These are phyloP conservation scores for Sporothrix phasma DNA, from an alignment of 2,329 filamentous ascomycete genomes.

Conservation along the genomic window DNA sequence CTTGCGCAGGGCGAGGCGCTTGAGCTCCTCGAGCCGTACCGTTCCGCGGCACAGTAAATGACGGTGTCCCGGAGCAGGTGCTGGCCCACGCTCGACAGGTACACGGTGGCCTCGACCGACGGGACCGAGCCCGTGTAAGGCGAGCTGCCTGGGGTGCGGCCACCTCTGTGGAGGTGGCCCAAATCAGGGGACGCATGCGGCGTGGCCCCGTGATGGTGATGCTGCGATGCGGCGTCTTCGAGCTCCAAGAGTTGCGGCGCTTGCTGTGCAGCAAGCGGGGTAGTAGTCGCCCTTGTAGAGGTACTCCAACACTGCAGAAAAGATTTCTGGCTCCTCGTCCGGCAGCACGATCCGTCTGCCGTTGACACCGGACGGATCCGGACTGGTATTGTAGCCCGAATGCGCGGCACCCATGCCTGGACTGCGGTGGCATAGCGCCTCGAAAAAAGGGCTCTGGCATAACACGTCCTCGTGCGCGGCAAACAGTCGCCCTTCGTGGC, in stretches of 20 bases:
- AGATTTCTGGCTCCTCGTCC: slow-evolving; percentile 78
- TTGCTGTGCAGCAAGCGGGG: slow-evolving; percentile 77
- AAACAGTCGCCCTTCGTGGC: slow-evolving; percentile 78
- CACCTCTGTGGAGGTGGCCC: slow-evolving; percentile 23
- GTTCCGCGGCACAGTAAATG: slow-evolving; percentile 86
- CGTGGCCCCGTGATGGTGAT: slow-evolving; percentile 31
- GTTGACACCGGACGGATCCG: slow-evolving; percentile 41
- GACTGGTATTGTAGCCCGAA: slow-evolving; percentile 11
- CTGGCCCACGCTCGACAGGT: slow-evolving; percentile 62
- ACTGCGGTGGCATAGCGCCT: slow-evolving; percentile 48
- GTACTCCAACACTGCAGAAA: slow-evolving; percentile 90
- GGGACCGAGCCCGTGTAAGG: slow-evolving; percentile 17
- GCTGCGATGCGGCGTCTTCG: slow-evolving; percentile 55
- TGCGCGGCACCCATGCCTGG: slow-evolving; percentile 7
- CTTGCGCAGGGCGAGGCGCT: slow-evolving; percentile 83
- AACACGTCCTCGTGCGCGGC: slow-evolving; percentile 92
- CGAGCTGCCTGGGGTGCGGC: slow-evolving; percentile 22
- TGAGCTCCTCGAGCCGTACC: slow-evolving; percentile 86
- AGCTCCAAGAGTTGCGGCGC: slow-evolving; percentile 79
- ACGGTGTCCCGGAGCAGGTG: slow-evolving; percentile 83
- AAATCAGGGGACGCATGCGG: slow-evolving; percentile 44
- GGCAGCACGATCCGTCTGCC: slow-evolving; percentile 67
- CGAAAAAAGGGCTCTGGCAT: slow-evolving; percentile 75
- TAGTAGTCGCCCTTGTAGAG: slow-evolving; percentile 97
- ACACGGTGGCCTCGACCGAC: slow-evolving; percentile 64